These are phyloP conservation scores for Rhynchospora pubera DNA, from an alignment of 176 grass and related monocot species.

Conservation along the genomic window DNA sequence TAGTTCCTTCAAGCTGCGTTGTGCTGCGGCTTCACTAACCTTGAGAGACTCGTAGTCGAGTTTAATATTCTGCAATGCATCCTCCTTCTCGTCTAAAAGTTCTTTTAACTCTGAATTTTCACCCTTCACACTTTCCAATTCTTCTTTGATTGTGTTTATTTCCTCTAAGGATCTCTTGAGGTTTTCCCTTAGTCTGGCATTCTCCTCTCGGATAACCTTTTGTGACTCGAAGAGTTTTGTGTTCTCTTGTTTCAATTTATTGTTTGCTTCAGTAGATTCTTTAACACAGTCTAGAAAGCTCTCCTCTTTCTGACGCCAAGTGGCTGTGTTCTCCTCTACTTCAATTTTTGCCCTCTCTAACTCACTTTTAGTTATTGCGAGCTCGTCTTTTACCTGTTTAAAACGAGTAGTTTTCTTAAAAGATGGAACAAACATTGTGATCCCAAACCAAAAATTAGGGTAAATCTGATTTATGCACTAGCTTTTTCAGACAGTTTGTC, in stretches of 20 bases:
- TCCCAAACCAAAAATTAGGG: neutral
- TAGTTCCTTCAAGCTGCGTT: slow-evolving; percentile 53
- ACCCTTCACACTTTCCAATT: slow-evolving; percentile 49
- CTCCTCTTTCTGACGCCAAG: slow-evolving; percentile 60
- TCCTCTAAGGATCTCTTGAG: slow-evolving; percentile 70
- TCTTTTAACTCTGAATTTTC: slow-evolving; percentile 71
- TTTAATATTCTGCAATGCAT: slow-evolving; percentile 43
- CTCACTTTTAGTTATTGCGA: slow-evolving; percentile 35
- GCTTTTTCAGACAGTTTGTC: neutral
- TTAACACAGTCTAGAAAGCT: slow-evolving; percentile 61
- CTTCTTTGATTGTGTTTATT: slow-evolving; percentile 61
- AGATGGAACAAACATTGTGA: neutral
- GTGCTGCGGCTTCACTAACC: slow-evolving; percentile 64
- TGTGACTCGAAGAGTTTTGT: slow-evolving; percentile 68
- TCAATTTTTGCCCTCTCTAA: slow-evolving; percentile 48
- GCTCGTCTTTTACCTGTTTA: slow-evolving; percentile 44
- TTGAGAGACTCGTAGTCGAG: slow-evolving; percentile 81
- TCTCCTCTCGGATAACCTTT: slow-evolving; percentile 58
- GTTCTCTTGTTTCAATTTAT: slow-evolving; percentile 51
- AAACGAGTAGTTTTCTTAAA: slow-evolving; percentile 9
- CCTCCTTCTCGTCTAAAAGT: slow-evolving; percentile 61
- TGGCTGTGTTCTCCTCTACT: slow-evolving; percentile 28
- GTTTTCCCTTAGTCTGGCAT: slow-evolving; percentile 66
- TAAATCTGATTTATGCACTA: neutral
- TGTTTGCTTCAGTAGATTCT: slow-evolving; percentile 54